phyloP scores from a whole-genome alignment of 164 flowering plant genomes.

The Sextonia rubra region DNA sequence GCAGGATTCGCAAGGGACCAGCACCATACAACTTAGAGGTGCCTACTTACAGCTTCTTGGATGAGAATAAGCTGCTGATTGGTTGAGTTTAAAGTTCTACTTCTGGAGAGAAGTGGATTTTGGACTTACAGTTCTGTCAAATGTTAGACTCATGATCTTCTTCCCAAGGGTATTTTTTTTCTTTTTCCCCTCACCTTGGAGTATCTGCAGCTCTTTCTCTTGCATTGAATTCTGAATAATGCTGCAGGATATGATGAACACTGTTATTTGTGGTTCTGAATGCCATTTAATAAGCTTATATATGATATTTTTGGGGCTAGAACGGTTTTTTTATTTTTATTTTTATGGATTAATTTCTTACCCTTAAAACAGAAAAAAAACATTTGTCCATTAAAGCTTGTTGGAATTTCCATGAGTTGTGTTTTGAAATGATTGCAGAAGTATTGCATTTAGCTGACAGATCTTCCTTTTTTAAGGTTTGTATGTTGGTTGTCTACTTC shows the following conservation, averaged over 20 bases:
- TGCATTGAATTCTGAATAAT: slow-evolving; percentile 4
- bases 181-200: neutral
- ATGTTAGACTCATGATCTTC: neutral
- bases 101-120: neutral
- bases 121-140: neutral
- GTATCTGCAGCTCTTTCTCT: slow-evolving; percentile 1
- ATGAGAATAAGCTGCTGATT: slow-evolving; percentile 14
- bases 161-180: neutral
- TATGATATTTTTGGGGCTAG: neutral
- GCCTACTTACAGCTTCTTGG: slow-evolving; percentile 18
- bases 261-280: neutral
- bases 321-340: no score
- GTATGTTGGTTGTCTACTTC: no score
- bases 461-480: no score
- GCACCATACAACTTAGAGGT: slow-evolving; percentile 20
- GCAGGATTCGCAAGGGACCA: slow-evolving; percentile 14
- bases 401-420: no score
- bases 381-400: no score
- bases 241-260: neutral
- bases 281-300: neutral
- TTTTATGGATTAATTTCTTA: neutral
- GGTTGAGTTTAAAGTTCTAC: slow-evolving; percentile 1
- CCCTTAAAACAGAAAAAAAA: no score
- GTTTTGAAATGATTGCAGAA: no score
- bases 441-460: no score